Evolutionary conservation across 139 green algal species (phyloP).

Genomic region (Trebouxia sp.): DNA sequence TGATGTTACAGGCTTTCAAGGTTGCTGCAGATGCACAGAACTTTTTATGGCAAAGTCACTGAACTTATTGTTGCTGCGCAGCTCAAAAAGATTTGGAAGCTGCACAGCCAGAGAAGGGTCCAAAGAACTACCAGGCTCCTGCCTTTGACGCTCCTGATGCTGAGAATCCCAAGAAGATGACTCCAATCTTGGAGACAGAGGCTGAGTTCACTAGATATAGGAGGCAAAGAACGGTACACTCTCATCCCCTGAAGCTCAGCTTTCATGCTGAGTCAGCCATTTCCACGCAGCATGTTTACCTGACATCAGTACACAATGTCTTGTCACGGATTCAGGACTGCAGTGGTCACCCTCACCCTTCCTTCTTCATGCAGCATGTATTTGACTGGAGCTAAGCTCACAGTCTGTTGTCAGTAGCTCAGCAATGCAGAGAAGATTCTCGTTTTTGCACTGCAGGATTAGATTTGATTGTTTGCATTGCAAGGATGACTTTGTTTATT

Average conservation of each 20-base stretch:
- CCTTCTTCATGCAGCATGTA: too few relatives aligned
- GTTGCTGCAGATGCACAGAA: background rate
- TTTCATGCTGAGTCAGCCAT: background rate
- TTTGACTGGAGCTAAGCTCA: too few relatives aligned
- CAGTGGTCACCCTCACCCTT: too few relatives aligned
- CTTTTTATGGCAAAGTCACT: background rate
- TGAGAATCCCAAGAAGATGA: background rate
- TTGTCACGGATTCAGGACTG: too few relatives aligned
- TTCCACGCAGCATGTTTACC: too few relatives aligned
- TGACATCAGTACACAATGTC: too few relatives aligned
- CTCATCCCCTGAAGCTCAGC: background rate
- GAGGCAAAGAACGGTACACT: background rate
- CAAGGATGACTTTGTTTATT: too few relatives aligned
- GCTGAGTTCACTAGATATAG: conserved; percentile 3
- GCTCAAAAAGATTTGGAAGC: background rate
- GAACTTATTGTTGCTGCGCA: background rate
- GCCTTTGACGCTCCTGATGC: conserved; percentile 32
- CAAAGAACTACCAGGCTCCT: conserved; percentile 26
- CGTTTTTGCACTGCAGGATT: too few relatives aligned
- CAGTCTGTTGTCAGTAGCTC: too few relatives aligned
- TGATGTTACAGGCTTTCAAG: too few relatives aligned
- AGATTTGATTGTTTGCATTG: too few relatives aligned
- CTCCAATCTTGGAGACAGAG: background rate
- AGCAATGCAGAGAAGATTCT: too few relatives aligned
- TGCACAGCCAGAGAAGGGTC: background rate